These are phyloP conservation scores for Cryptosporidium muris DNA, from an alignment of 169 alveolate genomes.

Conservation along the genomic window DNA sequence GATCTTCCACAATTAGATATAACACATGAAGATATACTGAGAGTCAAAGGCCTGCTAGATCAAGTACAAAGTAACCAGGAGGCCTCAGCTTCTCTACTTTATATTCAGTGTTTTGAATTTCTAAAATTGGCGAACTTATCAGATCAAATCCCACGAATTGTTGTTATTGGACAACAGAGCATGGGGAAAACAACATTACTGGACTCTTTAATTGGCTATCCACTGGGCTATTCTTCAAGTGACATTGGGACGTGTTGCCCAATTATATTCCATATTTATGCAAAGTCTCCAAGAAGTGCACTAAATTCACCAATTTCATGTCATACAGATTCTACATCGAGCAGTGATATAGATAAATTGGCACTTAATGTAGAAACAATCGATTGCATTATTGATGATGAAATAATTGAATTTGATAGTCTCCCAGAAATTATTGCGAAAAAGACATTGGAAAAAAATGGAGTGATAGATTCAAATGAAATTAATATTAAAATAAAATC, in stretches of 20 bases:
- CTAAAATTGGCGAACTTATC: conserved; percentile 84
- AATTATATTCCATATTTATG: conserved; percentile 73
- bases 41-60: not conserved
- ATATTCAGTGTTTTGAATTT: conserved; percentile 83
- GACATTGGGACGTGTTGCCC: conserved; percentile 92
- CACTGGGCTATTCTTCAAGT: conserved; percentile 87
- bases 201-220: conserved; percentile 90
- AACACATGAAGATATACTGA: not conserved
- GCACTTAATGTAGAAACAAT: conserved; percentile 2
- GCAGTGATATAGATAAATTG: not conserved
- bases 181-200: conserved; percentile 90
- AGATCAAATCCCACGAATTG: conserved; percentile 89
- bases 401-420: not conserved
- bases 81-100: conserved; percentile 32
- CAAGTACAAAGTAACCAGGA: not conserved
- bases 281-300: not conserved
- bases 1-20: not conserved
- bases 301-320: not conserved
- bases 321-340: not conserved
- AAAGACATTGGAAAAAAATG: not conserved
- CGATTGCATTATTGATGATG: not conserved
- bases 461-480: not conserved
- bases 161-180: conserved; percentile 89
- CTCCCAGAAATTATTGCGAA: not conserved
- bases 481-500: not conserved